Base-by-base conservation (phyloP, 805 yeast genomes). In the Nadsonia fulvescens region DNA sequence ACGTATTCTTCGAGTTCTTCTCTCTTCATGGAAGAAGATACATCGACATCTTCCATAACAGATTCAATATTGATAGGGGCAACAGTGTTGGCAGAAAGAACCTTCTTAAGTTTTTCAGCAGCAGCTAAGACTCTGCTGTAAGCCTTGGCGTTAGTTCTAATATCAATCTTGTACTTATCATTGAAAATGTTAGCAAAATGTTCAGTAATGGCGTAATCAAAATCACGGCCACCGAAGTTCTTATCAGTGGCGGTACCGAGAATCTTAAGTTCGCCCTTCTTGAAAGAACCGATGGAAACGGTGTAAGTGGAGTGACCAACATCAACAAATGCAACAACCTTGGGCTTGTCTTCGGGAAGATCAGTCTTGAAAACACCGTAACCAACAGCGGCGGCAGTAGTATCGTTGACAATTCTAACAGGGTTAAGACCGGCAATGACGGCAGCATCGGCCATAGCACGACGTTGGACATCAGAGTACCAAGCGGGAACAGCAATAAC, bases 331-430 rank as follows among this genome's bases (percentile, higher is more conserved):
- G 92, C 95, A 42, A 89, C 76, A 47, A 67, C 75, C 61, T 76
- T 73, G 47, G 83, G 74, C 54, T 74, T 76, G 44, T 79, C 93
- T 55, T 82, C 96, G 46, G 96, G 94, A 46, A 89, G 66, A 49
- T 86, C 95, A 39, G 77, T 67, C 69, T 89, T 83, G 75, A 89
- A 89, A 34, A 89, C 94, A 64, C 98, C 98, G 62, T 89, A 91
- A 43, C 95, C 91, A 38, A 89, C 93, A 45, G 95, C 96, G 35
- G 98, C 98, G 34, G 98, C 96, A 32, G 96, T 83, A 39, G 78
- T 74, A 54, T 89, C 99, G 55, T 89, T 89, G 43, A 89, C 93
- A 37, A 89, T 71, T 68, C 98, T 78, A 33, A 89, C 95, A 34
- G 98, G 96, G 71, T 89, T 89, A 49, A 89, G 66, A 37, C 93